Percentiles rank a stretch among this genome's conserved stretches.
phyloP scores from a whole-genome alignment of 805 yeast genomes.

The Candida xyloterini region DNA sequence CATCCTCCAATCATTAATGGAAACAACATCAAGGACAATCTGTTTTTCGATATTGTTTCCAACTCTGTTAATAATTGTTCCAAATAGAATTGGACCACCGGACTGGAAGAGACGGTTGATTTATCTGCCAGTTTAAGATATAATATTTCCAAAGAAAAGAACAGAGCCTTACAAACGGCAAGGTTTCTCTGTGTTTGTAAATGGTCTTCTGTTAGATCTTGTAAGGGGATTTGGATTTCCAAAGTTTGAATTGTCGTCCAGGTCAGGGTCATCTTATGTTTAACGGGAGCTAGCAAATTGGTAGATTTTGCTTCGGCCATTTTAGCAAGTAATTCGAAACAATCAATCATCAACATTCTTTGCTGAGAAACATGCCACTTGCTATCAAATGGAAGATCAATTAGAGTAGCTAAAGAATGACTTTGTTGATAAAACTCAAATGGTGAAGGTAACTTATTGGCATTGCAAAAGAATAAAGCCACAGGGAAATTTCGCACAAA shows the following conservation, averaged over 20 bases:
- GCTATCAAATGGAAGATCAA: constrained; percentile 1
- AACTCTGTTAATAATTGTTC: constrained; percentile 24
- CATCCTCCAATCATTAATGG: constrained; percentile 32
- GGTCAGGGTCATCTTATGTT: constrained; percentile 25
- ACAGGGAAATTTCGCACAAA: constrained; percentile 42
- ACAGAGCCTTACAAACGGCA: constrained; percentile 24
- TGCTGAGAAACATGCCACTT: constrained; percentile 11
- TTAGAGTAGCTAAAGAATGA: constrained; percentile 11
- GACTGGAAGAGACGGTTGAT: constrained; percentile 17
- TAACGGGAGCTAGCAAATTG: constrained; percentile 16
- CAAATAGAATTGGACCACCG: constrained; percentile 27
- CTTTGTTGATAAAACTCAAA: constrained; percentile 35
- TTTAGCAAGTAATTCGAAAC: constrained; percentile 39
- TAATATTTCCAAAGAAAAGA: constrained; percentile 29
- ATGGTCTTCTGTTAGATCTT: neutral
- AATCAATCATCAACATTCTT: constrained; percentile 13
- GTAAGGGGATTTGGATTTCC: constrained; percentile 27
- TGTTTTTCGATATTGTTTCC: constrained; percentile 1
- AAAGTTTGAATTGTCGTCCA: constrained; percentile 32
- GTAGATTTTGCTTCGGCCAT: constrained; percentile 19
- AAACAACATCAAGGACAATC: constrained; percentile 12
- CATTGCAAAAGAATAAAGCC: constrained; percentile 36
- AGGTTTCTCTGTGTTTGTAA: constrained; percentile 7
- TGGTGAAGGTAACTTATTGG: constrained; percentile 39
- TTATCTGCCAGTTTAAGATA: constrained; percentile 24